Percentiles rank a stretch among this genome's conserved stretches.
Conservation (phyloP, 2,329 filamentous ascomycete species). For the Pestalotiopsis sp. region DNA sequence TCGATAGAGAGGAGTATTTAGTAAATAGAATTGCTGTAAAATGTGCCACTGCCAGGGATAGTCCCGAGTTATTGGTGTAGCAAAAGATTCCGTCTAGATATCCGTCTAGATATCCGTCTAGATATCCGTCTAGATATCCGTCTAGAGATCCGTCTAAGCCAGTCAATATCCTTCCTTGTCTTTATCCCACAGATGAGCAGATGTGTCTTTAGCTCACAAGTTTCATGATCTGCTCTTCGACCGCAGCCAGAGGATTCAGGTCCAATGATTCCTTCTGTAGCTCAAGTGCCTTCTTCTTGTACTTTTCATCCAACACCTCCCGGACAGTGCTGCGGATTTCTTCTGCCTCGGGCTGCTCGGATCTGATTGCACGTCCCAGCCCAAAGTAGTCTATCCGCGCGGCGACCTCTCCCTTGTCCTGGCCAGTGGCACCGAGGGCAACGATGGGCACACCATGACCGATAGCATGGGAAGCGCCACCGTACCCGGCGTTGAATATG, state of each 20-base stretch:
- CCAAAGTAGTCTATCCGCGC: not conserved
- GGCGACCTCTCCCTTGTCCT: conserved; percentile 14
- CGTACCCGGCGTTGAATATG: conserved; percentile 16
- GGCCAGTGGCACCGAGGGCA: conserved; percentile 7
- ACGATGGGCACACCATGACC: conserved; percentile 15
- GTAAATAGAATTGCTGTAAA: too few relatives aligned
- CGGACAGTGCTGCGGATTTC: not conserved
- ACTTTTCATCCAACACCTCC: not conserved
- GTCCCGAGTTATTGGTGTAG: too few relatives aligned
- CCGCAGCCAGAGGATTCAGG: not conserved
- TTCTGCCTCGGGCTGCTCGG: not conserved
- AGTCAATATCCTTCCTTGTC: not conserved
- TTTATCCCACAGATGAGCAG: not conserved
- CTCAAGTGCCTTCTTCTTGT: conserved; percentile 3
- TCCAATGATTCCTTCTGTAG: not conserved
- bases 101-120: not conserved
- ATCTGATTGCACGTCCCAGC: not conserved
- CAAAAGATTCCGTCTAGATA: not conserved
- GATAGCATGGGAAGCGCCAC: conserved; percentile 35
- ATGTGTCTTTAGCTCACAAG: not conserved
- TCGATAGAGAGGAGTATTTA: not conserved
- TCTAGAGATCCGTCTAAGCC: not conserved
- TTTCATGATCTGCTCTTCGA: not conserved
- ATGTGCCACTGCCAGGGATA: too few relatives aligned
- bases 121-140: too few relatives aligned